These are phyloP conservation scores for Mrakiaceae sp. DNA, from an alignment of 1,284 basidiomycete species.

Conservation along the genomic window DNA sequence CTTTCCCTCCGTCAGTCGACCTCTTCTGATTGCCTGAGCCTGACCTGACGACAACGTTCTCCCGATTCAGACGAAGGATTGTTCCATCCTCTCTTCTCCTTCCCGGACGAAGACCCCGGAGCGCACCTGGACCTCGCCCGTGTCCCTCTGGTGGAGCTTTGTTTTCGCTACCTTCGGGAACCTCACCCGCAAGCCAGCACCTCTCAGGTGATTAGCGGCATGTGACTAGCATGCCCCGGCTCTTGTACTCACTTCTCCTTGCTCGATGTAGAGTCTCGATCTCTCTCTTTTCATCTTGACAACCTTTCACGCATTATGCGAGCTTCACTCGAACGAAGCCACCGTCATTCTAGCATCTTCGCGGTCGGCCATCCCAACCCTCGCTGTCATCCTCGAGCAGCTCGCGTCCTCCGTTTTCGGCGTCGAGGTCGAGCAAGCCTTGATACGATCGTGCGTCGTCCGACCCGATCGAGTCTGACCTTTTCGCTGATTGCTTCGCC, in stretches of 20 bases:
- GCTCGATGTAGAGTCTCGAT: neutral
- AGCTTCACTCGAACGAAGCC: neutral
- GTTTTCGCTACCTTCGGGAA: neutral
- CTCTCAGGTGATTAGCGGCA: neutral
- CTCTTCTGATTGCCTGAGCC: no score
- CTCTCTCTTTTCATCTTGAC: neutral
- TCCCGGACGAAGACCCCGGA: neutral
- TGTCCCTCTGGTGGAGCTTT: neutral
- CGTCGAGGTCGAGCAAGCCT: neutral
- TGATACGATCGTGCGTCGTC: neutral
- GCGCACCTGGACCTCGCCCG: neutral
- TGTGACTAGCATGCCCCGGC: neutral
- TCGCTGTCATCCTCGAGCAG: neutral
- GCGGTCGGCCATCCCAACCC: neutral
- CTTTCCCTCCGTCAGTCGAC: no score
- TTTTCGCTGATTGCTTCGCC: neutral
- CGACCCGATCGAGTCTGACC: neutral
- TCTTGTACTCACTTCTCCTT: neutral
- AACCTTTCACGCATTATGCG: neutral
- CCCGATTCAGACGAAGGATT: neutral
- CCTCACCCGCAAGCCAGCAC: neutral
- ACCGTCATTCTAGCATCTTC: neutral
- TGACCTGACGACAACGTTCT: no score
- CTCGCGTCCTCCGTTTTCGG: neutral
- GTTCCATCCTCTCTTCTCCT: neutral